Base-by-base conservation (phyloP, 1,284 basidiomycete species). In the Trichosporon faecale region DNA sequence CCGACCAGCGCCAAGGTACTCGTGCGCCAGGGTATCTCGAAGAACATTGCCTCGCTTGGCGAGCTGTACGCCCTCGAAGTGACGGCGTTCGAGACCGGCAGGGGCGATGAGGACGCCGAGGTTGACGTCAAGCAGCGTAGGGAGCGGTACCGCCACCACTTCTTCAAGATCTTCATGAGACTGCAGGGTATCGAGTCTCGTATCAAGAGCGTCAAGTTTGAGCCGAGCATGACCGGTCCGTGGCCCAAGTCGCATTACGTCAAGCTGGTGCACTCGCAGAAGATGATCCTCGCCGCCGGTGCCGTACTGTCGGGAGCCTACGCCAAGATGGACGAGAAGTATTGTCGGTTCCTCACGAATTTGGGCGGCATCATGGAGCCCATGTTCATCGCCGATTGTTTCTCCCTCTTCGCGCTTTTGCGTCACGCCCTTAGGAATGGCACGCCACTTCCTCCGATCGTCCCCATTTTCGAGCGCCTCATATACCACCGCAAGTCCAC, bases 201-300 rank as follows among this genome's bases (percentile, higher is more conserved):
- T 27, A 72, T 82, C 40, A 68, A 29, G 0, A 79, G 71, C 57
- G 81, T 80, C 0, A 65, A 27, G 31, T 21, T 75, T 29, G 82
- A 84, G 66, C 81, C 80, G 9, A 75, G 73, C 6, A 29, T 82
- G 23, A 74, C 71, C 37, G 83, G 83, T 7, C 79, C 78, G 0
- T 84, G 83, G 83, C 83, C 83, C 1, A 75, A 76, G 23, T 67
- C 73, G 25, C 70, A 77, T 37, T 84, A 84, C 63, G 69, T 72
- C 16, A 69, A 72, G 5, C 66, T 84, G 6, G 69, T 80, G n/a
- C 27, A 66, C 1, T 66, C 75, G 14, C 76, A 82, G 64, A 65
- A 37, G 6, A 72, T 77, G 31, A 70, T 83, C 18, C 61, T 84
- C 8, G 70, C 74, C 0, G 72, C 79, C 1, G 70, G 79, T 5